These are phyloP conservation scores for Aspergillus biplanus DNA, from an alignment of 495 filamentous ascomycete species.

Conservation along the genomic window DNA sequence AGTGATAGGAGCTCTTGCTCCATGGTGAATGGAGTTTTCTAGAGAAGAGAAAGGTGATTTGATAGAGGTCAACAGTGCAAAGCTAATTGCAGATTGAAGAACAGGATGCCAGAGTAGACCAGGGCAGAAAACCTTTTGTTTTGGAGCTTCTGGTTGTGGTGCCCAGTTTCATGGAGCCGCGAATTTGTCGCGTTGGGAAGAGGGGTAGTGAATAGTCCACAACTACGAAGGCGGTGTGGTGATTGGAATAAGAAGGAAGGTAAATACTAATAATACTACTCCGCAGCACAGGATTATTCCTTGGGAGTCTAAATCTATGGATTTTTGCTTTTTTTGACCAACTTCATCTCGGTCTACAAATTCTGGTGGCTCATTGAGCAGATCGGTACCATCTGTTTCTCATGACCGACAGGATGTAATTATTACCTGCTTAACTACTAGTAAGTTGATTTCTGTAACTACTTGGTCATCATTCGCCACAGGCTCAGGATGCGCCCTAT, in stretches of 20 bases:
- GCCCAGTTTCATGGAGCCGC: background rate
- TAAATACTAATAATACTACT: background rate
- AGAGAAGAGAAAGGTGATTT: no score
- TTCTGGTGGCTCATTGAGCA: no score
- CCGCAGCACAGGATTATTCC: no score
- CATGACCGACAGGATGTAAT: no score
- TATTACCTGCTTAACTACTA: no score
- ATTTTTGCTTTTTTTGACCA: no score
- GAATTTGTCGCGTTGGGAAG: slow-evolving; percentile 18
- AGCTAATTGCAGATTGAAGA: background rate
- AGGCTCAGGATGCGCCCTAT: background rate
- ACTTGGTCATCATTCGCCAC: background rate
- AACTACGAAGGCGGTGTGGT: slow-evolving; percentile 15
- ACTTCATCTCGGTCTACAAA: no score
- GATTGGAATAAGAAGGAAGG: background rate
- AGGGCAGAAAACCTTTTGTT: background rate
- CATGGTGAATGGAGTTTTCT: slow-evolving; percentile 51
- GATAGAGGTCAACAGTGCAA: no score
- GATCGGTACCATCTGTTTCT: no score
- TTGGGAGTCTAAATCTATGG: no score
- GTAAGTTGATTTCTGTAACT: no score
- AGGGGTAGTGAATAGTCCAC: slow-evolving; percentile 2
- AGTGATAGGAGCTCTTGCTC: slow-evolving; percentile 83
- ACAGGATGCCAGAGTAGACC: background rate
- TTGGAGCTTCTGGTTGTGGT: no score